Base-by-base conservation (phyloP, 169 alveolate genomes). In the Pseudocohnilembus persalinus region DNA sequence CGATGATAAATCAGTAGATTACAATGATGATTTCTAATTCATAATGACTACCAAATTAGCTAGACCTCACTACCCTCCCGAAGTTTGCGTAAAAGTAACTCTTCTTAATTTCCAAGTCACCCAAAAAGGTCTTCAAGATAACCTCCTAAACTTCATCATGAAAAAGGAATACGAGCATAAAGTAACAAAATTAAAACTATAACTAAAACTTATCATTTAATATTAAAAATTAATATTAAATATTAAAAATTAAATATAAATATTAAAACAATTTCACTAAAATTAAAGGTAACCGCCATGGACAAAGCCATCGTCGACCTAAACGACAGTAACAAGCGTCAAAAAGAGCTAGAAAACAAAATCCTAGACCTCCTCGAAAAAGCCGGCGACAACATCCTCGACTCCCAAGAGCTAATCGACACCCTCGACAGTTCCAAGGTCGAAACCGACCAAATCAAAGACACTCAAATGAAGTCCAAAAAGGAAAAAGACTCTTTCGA, bases 1-100 rank as follows among this genome's bases (percentile, higher is more conserved):
- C 83, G 98, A 97, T 76, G 98, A 97, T 90, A 84, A 92, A 77
- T 90, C 92, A 77, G 93, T 97, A 65, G 98, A 97, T 85, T 97
- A 94, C 87, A 88, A 92, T 76, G 84, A 83, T 76, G 96, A 92
- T 73, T 95, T 95, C 90, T 88, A 90, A 82, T 93, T 95, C 80
- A 93, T 91, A 75, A 91, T 95, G 74, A 95, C 96, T 0, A 95
- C 98, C 0, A 95, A 95, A 82, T 89, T 95, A 28, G 92, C 97
- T 11, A 88, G 95, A 88, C 98, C 98, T 29, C 97, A 95, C 87
- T 95, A 92, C 81, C 76, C 93, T 35, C 98, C 98, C 30, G 97
- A 94, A 87, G 89, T 95, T 25, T 93, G 97, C 82, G 97, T 93
- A 1, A 91, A 93, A 49, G 96, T 96, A n/a, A 92, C 96, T 27